Conservation (phyloP, 352 stramenopile species). For the Pythium utonaiense region DNA sequence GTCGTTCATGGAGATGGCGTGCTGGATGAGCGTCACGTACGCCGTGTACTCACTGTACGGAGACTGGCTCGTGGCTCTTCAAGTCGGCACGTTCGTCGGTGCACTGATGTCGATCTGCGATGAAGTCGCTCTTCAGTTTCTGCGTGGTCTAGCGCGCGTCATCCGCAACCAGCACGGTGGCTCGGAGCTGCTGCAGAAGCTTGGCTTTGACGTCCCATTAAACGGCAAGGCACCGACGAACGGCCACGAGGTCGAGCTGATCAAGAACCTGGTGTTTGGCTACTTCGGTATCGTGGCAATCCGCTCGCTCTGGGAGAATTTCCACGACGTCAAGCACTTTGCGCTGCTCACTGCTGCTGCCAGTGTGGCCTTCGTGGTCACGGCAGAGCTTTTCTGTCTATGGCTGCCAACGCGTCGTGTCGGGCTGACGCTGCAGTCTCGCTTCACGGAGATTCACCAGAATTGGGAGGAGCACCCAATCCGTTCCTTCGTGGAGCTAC, state of each 20-base stretch:
- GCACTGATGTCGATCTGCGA: conserved; percentile 81
- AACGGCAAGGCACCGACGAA: conserved; percentile 66
- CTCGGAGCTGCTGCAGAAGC: conserved; percentile 44
- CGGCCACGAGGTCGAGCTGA: conserved; percentile 59
- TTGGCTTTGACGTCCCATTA: conserved; percentile 71
- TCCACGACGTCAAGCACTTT: conserved; percentile 73
- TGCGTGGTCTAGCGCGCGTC: conserved; percentile 49
- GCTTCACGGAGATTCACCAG: conserved; percentile 50
- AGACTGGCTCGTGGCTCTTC: conserved; percentile 53
- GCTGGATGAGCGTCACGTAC: conserved; percentile 68
- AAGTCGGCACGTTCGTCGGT: conserved; percentile 73
- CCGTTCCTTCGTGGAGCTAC: conserved; percentile 59
- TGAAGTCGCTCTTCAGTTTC: conserved; percentile 69
- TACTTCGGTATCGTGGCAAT: conserved; percentile 64
- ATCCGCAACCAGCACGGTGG: conserved; percentile 72
- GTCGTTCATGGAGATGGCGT: conserved; percentile 75
- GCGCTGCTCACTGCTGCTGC: conserved; percentile 59
- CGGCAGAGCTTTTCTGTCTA: conserved; percentile 73
- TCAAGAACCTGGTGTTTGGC: conserved; percentile 80
- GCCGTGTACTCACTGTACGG: conserved; percentile 56
- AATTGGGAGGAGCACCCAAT: conserved; percentile 58
- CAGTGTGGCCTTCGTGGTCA: conserved; percentile 68
- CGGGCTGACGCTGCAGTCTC: conserved; percentile 69
- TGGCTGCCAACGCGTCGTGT: conserved; percentile 72
- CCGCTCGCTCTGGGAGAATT: conserved; percentile 59